Conservation (phyloP, 2,329 filamentous ascomycete species). For the Colletotrichum musae region DNA sequence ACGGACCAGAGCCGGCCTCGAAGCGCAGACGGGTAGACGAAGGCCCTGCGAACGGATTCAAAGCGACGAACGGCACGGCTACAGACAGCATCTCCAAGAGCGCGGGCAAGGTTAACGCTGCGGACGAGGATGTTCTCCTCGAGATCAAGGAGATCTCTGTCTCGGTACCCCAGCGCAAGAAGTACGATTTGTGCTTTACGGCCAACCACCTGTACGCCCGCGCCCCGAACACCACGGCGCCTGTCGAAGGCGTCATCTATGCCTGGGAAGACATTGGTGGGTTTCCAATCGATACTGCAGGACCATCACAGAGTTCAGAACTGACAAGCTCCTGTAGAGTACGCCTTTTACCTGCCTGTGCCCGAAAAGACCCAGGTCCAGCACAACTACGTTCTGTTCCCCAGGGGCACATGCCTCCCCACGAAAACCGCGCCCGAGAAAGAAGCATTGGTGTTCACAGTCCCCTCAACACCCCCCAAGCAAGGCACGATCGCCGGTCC, state of each 20-base stretch:
- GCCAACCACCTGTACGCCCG: constrained; percentile 71
- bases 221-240: constrained; percentile 64
- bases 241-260: constrained; percentile 69
- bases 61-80: constrained; percentile 43
- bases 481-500: constrained; percentile 69
- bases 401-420: constrained; percentile 67
- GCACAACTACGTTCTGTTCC: constrained; percentile 76
- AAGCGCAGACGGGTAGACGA: constrained; percentile 69
- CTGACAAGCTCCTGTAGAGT: constrained; percentile 58
- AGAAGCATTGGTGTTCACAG: constrained; percentile 76
- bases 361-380: constrained; percentile 77
- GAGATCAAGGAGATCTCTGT: constrained; percentile 77
- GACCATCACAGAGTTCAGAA: background rate
- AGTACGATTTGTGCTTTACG: constrained; percentile 76
- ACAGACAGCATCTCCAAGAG: constrained; percentile 42
- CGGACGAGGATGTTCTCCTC: constrained; percentile 67
- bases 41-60: constrained; percentile 48
- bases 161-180: constrained; percentile 78
- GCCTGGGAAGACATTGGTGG: constrained; percentile 74
- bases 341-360: constrained; percentile 74
- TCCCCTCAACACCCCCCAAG: constrained; percentile 73
- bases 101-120: constrained; percentile 53
- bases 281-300: constrained; percentile 20
- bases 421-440: constrained; percentile 59
- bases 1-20: constrained; percentile 60